These are phyloP conservation scores for Cynanchum wilfordii DNA, from an alignment of 257 asterid genomes.

Conservation along the genomic window DNA sequence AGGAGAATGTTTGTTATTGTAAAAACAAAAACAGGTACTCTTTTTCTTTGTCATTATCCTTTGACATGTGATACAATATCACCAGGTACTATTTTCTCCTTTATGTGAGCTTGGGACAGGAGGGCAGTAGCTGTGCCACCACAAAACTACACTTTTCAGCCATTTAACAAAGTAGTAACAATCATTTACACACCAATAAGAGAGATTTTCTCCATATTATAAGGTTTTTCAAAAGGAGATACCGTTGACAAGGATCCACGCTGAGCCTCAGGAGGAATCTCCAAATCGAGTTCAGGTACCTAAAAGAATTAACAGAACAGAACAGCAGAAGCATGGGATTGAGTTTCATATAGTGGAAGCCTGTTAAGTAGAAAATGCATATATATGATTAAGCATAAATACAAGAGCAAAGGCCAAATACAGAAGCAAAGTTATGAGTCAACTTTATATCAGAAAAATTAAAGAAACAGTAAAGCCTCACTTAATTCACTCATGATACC, in stretches of 20 bases:
- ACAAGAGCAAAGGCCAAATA: background rate
- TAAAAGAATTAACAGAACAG: conserved; percentile 31
- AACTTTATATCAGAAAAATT: background rate
- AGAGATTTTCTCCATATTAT: background rate
- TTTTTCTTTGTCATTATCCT: background rate
- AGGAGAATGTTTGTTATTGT: background rate
- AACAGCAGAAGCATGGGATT: background rate
- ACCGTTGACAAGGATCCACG: conserved; percentile 96
- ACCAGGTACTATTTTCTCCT: background rate
- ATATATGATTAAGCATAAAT: background rate
- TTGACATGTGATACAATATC: background rate
- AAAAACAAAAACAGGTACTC: background rate
- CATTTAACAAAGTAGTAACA: background rate
- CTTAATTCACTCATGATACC: background rate
- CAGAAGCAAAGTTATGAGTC: background rate
- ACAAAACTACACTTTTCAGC: background rate
- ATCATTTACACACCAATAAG: background rate
- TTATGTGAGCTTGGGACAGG: background rate
- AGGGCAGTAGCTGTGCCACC: background rate
- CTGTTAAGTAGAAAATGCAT: background rate
- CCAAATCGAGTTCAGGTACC: conserved; percentile 93
- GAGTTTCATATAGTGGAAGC: background rate
- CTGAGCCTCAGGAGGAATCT: conserved; percentile 97
- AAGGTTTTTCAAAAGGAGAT: conserved; percentile 21
- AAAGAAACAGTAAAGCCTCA: background rate